Base-by-base conservation (phyloP, 2,329 filamentous ascomycete genomes). In the Xylaria sp. region DNA sequence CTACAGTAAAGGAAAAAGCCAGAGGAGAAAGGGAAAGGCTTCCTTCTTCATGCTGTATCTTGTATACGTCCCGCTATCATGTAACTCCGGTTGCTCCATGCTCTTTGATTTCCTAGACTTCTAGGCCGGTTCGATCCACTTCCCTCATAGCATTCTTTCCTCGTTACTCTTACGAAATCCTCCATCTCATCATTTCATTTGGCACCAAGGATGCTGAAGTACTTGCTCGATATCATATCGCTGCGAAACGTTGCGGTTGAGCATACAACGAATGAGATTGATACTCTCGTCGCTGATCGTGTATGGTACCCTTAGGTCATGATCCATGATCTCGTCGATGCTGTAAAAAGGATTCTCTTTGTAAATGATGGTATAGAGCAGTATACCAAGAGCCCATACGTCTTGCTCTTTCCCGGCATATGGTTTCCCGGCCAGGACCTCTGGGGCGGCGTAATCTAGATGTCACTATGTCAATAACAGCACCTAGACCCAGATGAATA, bases 281-380 rank as follows among this genome's bases (percentile, higher is more conserved):
- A 99, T 97, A 79, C 94, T 97, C 73, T 94, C 92, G 72, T 98
- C 94, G 79, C 93, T 94, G 83, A 95, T 89, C 39, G 92, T 88
- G 79, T 93, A 98, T 0, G 96, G 96, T 32, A 99, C 91, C 56
- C 96, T 89, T 67, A 99, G 84, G 75, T 98, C 95, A 76, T 95
- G 94, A 79, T 99, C 96, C 88, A 98, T 97, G 77, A 99, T 99
- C 84, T 99, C 96, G 80, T 99, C 96, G 76, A 98, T 96, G 81
- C 92, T 97, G 86, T 98, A 98, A 81, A 98, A 99, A 0, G 96
- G 95, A 78, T 99, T 99, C 82, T 99, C 96, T 82, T 98, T 99
- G 86, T 99, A 99, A 77, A 98, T 92, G 77, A 99, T 98, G 32
- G 96, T 99, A 84, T 99, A 99, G 14, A 99, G 88, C 30, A 99